A percentile compares a stretch with the other conserved stretches of the same genome.
phyloP scores from a whole-genome alignment of 768 basidiomycete species.

The Rhodotorula toruloides region DNA sequence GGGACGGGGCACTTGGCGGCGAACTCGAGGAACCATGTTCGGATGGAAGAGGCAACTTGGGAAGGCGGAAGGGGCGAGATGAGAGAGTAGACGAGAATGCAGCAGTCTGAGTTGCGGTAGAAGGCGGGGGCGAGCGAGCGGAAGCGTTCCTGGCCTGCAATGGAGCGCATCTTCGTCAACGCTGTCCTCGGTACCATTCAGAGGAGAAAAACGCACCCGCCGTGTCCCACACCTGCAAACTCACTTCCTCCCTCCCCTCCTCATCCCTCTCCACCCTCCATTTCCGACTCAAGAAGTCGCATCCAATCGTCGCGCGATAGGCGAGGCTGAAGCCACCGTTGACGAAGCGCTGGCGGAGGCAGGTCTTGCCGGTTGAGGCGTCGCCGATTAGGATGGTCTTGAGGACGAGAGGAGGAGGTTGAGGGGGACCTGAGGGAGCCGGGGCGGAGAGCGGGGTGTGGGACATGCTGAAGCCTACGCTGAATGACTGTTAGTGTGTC shows the following conservation, averaged over 20 bases:
- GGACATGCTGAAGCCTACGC: no score
- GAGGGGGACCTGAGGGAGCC: background rate
- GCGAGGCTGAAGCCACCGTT: slow-evolving; percentile 67
- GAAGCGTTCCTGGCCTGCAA: slow-evolving; percentile 79
- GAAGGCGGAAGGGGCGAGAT: slow-evolving; percentile 51
- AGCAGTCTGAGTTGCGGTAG: slow-evolving; percentile 79
- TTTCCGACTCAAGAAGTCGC: slow-evolving; percentile 54
- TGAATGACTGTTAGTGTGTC: no score
- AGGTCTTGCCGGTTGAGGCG: slow-evolving; percentile 70
- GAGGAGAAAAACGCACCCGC: slow-evolving; percentile 16
- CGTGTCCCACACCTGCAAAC: slow-evolving; percentile 63
- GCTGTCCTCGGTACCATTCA: no score
- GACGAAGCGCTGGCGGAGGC: slow-evolving; percentile 57
- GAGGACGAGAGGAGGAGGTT: slow-evolving; percentile 2
- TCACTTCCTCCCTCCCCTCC: slow-evolving; percentile 38
- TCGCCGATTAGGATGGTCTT: slow-evolving; percentile 77
- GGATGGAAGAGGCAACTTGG: slow-evolving; percentile 57
- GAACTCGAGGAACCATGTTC: slow-evolving; percentile 77
- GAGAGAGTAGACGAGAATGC: slow-evolving; percentile 73
- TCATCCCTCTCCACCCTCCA: background rate
- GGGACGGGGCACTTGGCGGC: slow-evolving; percentile 60
- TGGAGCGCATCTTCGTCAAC: slow-evolving; percentile 53
- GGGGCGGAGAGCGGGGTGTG: slow-evolving; percentile 51
- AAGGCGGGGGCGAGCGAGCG: slow-evolving; percentile 74
- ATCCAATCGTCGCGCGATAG: slow-evolving; percentile 79